Evolutionary conservation across 2,329 filamentous ascomycete species (phyloP).

Genomic region (Talaromyces albobiverticillius): DNA sequence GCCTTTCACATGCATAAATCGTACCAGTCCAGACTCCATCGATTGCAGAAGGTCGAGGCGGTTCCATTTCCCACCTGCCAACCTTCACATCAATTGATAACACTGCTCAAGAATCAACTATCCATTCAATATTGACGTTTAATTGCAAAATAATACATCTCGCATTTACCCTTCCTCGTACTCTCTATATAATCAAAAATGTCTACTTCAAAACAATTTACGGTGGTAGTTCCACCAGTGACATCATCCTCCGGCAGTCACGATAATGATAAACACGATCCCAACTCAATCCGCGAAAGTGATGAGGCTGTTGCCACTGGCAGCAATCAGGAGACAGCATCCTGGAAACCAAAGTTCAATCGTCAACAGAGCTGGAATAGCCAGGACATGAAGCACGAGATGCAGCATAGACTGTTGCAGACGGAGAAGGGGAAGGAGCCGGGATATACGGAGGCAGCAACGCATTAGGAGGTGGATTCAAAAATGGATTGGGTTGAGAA

Average conservation of each 20-base stretch:
- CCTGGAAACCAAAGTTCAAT: slow-evolving; percentile 29
- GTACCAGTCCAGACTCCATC: not conserved
- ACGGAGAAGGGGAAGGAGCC: slow-evolving; percentile 45
- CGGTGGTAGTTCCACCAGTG: not conserved
- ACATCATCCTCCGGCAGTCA: not conserved
- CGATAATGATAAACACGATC: not conserved
- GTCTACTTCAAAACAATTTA: not conserved
- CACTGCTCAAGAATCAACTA: not conserved
- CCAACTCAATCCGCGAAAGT: not conserved
- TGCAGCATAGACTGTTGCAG: slow-evolving; percentile 39
- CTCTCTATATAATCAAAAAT: no score
- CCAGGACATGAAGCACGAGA: slow-evolving; percentile 58
- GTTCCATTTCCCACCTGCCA: not conserved
- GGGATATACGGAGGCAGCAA: slow-evolving; percentile 56
- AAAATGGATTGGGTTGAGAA: no score
- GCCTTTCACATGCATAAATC: not conserved
- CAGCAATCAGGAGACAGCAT: slow-evolving; percentile 16
- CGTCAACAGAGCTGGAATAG: slow-evolving; percentile 36
- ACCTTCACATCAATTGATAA: not conserved
- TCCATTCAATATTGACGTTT: not conserved
- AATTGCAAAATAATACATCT: no score
- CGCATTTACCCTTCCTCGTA: no score
- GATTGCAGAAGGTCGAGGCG: not conserved
- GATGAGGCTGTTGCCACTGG: not conserved
- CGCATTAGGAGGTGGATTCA: not conserved